Evolutionary conservation across 768 basidiomycete genomes (phyloP), one percentile per base, ranked within the genome.

Genomic region (Termitomyces titanicus): DNA sequence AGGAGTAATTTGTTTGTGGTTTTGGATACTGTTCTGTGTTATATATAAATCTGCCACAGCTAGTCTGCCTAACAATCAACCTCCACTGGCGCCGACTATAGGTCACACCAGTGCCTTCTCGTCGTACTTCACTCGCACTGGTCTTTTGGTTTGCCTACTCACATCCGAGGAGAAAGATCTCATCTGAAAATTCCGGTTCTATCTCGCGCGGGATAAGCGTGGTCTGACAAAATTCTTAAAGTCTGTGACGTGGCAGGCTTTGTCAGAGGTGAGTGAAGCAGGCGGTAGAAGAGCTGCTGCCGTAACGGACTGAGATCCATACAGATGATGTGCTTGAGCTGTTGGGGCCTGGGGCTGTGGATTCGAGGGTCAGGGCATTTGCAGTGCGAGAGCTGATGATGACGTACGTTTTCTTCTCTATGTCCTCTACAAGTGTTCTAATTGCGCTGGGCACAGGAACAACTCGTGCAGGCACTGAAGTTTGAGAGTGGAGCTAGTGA

Each of bases 161-260:
- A 90, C 84, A 3, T 86, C 93, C 0, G 91, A 94, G 64, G 96
- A 98, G 72, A 96, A 96, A 66, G 96, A 98, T 62, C 75, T 95
- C 40, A 86, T 98, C 37, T 99, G 97, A 97, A 95, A 96, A 69
- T 99, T 96, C 79, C 84, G 97, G n/a, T 99, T 98, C 73, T 98
- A 97, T 61, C 85, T 99, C 10, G 84, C 88, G 3, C 77, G 94
- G 33, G 92, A 95, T 69, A 95, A 93, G 71, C 86, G 91, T 10
- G 94, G 95, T 2, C 79, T 99, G 38, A 98, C 95, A 33, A 99
- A 99, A 68, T 99, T 99, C 72, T 80, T 99, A 50, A 98, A 93
- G 69, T 94, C 93, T 29, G 97, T 99, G 34, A 94, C 95, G 18
- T 98, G 97, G 97, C 80, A 93, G 37, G 97, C 98, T 68, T 84